These are phyloP conservation scores for Iris macrosiphon DNA, from an alignment of 106 monocot genomes.

Conservation along the genomic window DNA sequence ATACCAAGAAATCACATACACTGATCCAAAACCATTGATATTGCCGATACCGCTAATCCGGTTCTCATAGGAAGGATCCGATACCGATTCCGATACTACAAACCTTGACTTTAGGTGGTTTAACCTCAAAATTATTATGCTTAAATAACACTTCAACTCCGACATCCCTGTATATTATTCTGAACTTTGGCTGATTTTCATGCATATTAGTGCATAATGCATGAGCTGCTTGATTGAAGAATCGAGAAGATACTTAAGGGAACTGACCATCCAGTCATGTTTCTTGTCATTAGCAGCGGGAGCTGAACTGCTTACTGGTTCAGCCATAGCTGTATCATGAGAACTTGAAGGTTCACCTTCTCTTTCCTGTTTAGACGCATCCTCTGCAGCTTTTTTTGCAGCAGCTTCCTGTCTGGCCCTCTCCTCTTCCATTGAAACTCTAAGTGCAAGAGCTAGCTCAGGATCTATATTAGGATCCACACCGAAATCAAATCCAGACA, in stretches of 20 bases:
- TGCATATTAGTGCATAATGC: too few species aligned
- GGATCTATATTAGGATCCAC: conserved; percentile 98
- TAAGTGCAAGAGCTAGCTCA: conserved; percentile 90
- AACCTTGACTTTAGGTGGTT: too few species aligned
- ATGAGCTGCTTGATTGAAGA: too few species aligned
- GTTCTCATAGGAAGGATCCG: too few species aligned
- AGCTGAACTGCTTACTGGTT: conserved; percentile 27
- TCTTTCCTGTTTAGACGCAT: conserved; percentile 57
- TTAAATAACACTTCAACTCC: too few species aligned
- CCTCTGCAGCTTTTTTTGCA: conserved; percentile 90
- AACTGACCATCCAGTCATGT: conserved; percentile 45
- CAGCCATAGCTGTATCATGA: conserved; percentile 51
- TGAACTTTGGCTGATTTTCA: too few species aligned
- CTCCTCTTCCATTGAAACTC: conserved; percentile 99
- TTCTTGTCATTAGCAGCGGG: conserved; percentile 35
- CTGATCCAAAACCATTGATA: too few species aligned
- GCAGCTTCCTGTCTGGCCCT: conserved; percentile 97
- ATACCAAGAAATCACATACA: too few species aligned
- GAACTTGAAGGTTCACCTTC: conserved; percentile 37
- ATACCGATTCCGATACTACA: too few species aligned
- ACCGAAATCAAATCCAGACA: conserved; percentile 88
- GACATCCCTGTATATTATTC: too few species aligned
- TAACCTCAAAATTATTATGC: too few species aligned
- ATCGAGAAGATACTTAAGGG: neutral
- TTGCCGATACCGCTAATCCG: too few species aligned